These are phyloP conservation scores for Leccinum pallidistipes DNA, from an alignment of 1,284 basidiomycete genomes.

Conservation along the genomic window DNA sequence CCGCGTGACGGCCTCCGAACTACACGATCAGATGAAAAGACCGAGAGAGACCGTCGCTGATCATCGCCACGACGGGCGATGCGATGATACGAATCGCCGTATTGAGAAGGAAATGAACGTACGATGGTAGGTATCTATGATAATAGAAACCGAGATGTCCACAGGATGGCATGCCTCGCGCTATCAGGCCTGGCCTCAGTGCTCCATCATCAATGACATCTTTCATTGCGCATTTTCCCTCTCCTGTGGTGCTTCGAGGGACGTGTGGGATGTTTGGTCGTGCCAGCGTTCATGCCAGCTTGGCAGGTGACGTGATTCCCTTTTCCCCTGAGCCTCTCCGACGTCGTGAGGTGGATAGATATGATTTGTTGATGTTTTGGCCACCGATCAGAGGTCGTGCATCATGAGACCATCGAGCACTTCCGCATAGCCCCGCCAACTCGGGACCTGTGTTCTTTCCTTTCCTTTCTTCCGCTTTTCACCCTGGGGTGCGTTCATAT, in stretches of 20 bases:
- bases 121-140: conserved; percentile 1
- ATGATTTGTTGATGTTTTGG: not conserved
- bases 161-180: conserved; percentile 9
- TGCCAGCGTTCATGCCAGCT: conserved; percentile 5
- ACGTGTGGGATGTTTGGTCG: not conserved
- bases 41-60: not conserved
- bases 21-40: not conserved
- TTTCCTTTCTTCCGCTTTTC: not conserved
- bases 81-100: conserved; percentile 9
- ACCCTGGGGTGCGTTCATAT: conserved; percentile 1
- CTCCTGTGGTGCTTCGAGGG: not conserved
- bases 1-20: not conserved
- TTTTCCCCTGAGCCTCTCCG: not conserved
- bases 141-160: conserved; percentile 2
- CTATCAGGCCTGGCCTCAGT: not conserved
- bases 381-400: not conserved
- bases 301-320: not conserved
- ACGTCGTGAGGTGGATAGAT: not conserved
- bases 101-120: conserved; percentile 2
- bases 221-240: not conserved
- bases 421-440: not conserved
- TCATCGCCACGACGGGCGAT: not conserved
- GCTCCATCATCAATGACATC: not conserved
- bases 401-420: not conserved
- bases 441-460: not conserved